Evolutionary conservation across 768 basidiomycete species (phyloP).

Genomic region (Psilocybe azurescens): DNA sequence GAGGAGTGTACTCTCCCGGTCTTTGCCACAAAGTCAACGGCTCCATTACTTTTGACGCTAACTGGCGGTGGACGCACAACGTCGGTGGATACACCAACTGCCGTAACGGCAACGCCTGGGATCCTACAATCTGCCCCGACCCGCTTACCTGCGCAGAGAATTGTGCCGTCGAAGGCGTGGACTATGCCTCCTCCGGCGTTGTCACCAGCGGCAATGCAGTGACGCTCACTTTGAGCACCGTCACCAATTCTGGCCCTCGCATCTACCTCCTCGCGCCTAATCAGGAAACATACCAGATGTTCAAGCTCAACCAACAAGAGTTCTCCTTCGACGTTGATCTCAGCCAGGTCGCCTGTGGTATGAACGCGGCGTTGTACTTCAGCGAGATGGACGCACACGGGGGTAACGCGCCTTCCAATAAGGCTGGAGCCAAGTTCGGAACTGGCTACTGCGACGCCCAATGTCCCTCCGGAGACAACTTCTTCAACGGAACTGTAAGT

Average conservation of each 20-base stretch:
- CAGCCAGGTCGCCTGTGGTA: slow-evolving; percentile 59
- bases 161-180: slow-evolving; percentile 49
- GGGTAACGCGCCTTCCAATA: slow-evolving; percentile 54
- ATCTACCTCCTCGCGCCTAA: slow-evolving; percentile 54
- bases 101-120: slow-evolving; percentile 60
- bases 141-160: slow-evolving; percentile 48
- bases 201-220: slow-evolving; percentile 49
- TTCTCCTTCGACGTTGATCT: slow-evolving; percentile 67
- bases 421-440: slow-evolving; percentile 60
- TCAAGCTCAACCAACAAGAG: slow-evolving; percentile 60
- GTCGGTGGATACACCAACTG: slow-evolving; percentile 43
- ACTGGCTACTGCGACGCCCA: slow-evolving; percentile 74
- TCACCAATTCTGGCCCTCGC: slow-evolving; percentile 42
- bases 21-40: slow-evolving; percentile 35
- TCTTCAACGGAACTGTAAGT: slow-evolving; percentile 61
- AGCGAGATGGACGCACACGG: slow-evolving; percentile 65
- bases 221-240: slow-evolving; percentile 46
- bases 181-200: slow-evolving; percentile 60
- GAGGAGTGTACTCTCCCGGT: slow-evolving; percentile 44
- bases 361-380: slow-evolving; percentile 69
- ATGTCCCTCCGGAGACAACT: slow-evolving; percentile 66
- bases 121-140: slow-evolving; percentile 55
- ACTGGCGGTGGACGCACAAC: slow-evolving; percentile 56
- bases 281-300: slow-evolving; percentile 46
- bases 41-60: slow-evolving; percentile 49